A percentile compares a stretch with the other conserved stretches of the same genome.
phyloP scores from a whole-genome alignment of 2,329 filamentous ascomycete genomes.

The Diplodia intermedia region DNA sequence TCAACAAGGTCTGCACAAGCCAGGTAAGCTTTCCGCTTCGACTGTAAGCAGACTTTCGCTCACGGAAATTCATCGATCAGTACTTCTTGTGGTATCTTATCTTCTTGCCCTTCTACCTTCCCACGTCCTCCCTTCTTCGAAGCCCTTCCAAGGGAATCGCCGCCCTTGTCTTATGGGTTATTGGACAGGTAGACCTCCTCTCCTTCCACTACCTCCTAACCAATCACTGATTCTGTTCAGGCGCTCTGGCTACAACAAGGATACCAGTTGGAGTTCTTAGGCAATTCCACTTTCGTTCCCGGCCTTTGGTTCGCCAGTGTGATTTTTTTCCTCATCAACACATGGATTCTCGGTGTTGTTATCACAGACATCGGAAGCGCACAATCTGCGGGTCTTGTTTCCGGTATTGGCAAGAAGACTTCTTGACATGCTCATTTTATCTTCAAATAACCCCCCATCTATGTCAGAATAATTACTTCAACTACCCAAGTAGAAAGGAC shows the following conservation, averaged over 20 bases:
- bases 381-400: neutral
- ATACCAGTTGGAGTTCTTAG: constrained; percentile 64
- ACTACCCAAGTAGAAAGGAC: no score
- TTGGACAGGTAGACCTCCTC: constrained; percentile 63
- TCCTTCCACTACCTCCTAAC: neutral
- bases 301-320: constrained; percentile 80
- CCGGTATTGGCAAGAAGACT: neutral
- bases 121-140: constrained; percentile 73
- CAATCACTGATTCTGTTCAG: constrained; percentile 35
- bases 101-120: constrained; percentile 89
- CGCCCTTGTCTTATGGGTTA: constrained; percentile 75
- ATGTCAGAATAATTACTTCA: no score
- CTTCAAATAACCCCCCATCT: no score
- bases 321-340: constrained; percentile 83
- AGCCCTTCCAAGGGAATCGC: constrained; percentile 66
- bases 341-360: constrained; percentile 84
- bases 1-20: constrained; percentile 99
- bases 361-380: constrained; percentile 65
- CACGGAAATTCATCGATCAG: constrained; percentile 53
- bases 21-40: constrained; percentile 66
- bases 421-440: neutral
- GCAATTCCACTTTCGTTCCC: constrained; percentile 81
- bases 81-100: constrained; percentile 99
- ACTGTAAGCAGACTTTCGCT: neutral
- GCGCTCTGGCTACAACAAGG: constrained; percentile 59